A percentile compares a stretch with the other conserved stretches of the same genome.
phyloP scores from a whole-genome alignment of 108 stramenopile genomes.

The Nannochloropsis oceanica region DNA sequence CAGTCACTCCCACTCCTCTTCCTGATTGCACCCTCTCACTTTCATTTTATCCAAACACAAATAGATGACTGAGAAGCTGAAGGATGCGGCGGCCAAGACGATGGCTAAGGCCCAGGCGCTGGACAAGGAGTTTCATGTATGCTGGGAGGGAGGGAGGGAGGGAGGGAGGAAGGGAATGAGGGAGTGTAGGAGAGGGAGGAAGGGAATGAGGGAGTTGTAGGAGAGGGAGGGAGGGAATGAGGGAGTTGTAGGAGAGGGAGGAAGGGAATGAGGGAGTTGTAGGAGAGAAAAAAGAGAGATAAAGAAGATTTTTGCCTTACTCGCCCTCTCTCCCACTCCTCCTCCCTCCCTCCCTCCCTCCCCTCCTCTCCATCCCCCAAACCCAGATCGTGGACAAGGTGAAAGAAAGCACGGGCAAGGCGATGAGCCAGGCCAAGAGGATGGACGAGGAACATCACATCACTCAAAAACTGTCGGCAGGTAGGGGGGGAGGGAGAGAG shows the following conservation, averaged over 20 bases:
- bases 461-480: background rate
- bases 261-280: too few relatives aligned
- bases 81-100: background rate
- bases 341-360: background rate
- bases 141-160: background rate
- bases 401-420: background rate
- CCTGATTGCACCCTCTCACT: too few relatives aligned
- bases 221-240: too few relatives aligned
- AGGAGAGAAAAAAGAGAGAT: too few relatives aligned
- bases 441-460: background rate
- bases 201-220: background rate
- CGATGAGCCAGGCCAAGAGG: background rate
- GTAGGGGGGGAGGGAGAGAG: background rate
- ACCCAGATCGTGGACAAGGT: background rate
- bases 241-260: too few relatives aligned
- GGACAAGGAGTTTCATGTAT: background rate
- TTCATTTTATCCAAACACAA: too few relatives aligned
- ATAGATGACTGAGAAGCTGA: background rate
- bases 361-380: background rate
- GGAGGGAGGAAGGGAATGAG: background rate
- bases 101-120: background rate
- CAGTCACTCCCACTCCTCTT: too few relatives aligned
- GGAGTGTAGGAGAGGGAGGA: background rate
- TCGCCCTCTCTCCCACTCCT: background rate
- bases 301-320: too few relatives aligned